phyloP scores from a whole-genome alignment of 2,329 filamentous ascomycete species.

The Ramularia collo-cygni region DNA sequence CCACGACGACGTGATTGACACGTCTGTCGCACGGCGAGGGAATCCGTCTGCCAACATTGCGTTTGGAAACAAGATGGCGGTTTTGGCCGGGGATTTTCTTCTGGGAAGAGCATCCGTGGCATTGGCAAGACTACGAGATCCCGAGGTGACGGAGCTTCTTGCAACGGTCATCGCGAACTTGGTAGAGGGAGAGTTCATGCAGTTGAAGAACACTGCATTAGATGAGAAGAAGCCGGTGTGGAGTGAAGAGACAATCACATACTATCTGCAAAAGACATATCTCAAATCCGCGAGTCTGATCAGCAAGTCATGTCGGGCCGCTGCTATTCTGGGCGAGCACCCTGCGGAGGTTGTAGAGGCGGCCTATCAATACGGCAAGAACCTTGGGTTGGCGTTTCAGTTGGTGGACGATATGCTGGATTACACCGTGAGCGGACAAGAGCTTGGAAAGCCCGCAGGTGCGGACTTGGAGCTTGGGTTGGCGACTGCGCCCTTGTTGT shows the following conservation, averaged over 20 bases:
- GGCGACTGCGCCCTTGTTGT: constrained; percentile 86
- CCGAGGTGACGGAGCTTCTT: constrained; percentile 88
- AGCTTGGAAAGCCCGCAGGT: constrained; percentile 89
- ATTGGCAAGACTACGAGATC: constrained; percentile 79
- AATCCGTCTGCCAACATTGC: constrained; percentile 84
- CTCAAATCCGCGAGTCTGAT: constrained; percentile 94
- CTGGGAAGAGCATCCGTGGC: constrained; percentile 90
- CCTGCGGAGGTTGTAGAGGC: constrained; percentile 77
- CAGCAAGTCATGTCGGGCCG: constrained; percentile 87
- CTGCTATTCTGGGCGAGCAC: constrained; percentile 75
- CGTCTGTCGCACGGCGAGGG: constrained; percentile 76
- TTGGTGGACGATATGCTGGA: constrained; percentile 97
- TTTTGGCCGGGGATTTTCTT: constrained; percentile 93
- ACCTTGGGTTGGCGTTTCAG: constrained; percentile 91
- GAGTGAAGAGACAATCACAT: constrained; percentile 81
- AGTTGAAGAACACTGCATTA: constrained; percentile 88
- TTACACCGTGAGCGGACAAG: constrained; percentile 77
- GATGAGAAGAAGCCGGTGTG: constrained; percentile 80
- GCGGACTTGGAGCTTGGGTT: constrained; percentile 90
- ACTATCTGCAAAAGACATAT: constrained; percentile 98
- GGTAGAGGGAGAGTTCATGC: constrained; percentile 99
- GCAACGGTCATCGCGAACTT: constrained; percentile 96
- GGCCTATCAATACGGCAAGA: constrained; percentile 87
- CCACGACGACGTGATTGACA: constrained; percentile 97
- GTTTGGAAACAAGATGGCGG: constrained; percentile 99